Evolutionary conservation across 169 alveolate species (phyloP).

Genomic region (Plasmodium vivax): DNA sequence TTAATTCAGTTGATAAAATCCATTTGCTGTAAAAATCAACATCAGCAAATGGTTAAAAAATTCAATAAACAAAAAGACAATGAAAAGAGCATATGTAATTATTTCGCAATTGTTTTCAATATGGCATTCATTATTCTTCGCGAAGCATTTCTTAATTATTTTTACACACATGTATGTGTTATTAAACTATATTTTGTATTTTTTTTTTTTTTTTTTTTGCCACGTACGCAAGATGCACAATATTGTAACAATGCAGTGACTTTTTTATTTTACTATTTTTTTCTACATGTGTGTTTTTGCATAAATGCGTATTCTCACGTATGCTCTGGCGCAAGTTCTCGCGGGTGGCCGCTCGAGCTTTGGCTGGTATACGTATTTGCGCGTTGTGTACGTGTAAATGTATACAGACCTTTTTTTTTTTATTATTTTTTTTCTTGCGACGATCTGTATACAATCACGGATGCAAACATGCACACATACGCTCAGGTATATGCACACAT

Average conservation of each 20-base stretch:
- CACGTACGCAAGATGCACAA: not conserved
- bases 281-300: not conserved
- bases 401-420: not conserved
- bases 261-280: not conserved
- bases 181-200: not conserved
- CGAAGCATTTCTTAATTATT: not conserved
- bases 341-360: not conserved
- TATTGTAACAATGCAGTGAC: not conserved
- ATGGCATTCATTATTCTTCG: not conserved
- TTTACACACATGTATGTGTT: not conserved
- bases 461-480: not conserved
- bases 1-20: not conserved
- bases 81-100: not conserved
- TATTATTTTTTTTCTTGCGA: not conserved
- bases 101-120: not conserved
- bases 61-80: not conserved
- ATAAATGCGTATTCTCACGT: not conserved
- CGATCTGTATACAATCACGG: not conserved
- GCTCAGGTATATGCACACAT: conserved; percentile 4
- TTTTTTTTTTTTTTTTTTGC: not conserved
- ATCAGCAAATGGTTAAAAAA: not conserved
- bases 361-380: not conserved
- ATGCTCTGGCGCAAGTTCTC: not conserved
- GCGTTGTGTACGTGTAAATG: not conserved
- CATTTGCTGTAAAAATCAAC: not conserved